Evolutionary conservation across 2,329 filamentous ascomycete genomes (phyloP).

Genomic region (Calonectria hawksworthii): DNA sequence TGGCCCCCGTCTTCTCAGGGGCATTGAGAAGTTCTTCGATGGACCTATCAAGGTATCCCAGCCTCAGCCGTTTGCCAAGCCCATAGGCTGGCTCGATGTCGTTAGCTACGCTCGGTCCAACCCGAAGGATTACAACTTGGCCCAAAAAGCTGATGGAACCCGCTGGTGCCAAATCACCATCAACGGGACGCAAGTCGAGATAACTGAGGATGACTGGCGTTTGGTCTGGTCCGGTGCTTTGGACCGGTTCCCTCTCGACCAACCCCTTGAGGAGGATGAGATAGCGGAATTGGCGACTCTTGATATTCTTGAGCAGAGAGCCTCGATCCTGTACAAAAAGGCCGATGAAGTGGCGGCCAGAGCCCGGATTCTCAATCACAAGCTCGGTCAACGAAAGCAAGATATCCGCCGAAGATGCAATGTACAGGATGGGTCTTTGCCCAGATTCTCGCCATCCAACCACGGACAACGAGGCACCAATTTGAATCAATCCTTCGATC

Average conservation of each 20-base stretch:
- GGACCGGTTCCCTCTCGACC: slow-evolving; percentile 82
- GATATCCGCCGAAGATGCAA: slow-evolving; percentile 48
- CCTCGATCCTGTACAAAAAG: slow-evolving; percentile 82
- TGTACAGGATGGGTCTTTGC: slow-evolving; percentile 49
- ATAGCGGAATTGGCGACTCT: slow-evolving; percentile 86
- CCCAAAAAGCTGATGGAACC: slow-evolving; percentile 76
- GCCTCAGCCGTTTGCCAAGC: slow-evolving; percentile 70
- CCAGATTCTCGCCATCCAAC: slow-evolving; percentile 54
- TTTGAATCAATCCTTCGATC: slow-evolving; percentile 56
- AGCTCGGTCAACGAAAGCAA: slow-evolving; percentile 62
- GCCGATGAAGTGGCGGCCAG: slow-evolving; percentile 78
- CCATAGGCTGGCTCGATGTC: slow-evolving; percentile 86
- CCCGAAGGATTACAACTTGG: slow-evolving; percentile 82
- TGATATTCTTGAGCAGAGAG: slow-evolving; percentile 85
- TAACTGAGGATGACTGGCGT: slow-evolving; percentile 89
- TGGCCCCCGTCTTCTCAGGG: slow-evolving; percentile 85
- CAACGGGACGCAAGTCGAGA: slow-evolving; percentile 86
- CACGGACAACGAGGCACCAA: slow-evolving; percentile 43
- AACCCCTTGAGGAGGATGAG: slow-evolving; percentile 88
- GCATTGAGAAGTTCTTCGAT: slow-evolving; percentile 89
- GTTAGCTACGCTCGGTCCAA: slow-evolving; percentile 87
- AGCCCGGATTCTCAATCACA: slow-evolving; percentile 84
- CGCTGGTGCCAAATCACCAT: slow-evolving; percentile 86
- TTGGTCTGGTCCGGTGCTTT: slow-evolving; percentile 86
- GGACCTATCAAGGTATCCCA: slow-evolving; percentile 74